phyloP scores from a whole-genome alignment of 495 filamentous ascomycete species.

The Penicillium manginii region DNA sequence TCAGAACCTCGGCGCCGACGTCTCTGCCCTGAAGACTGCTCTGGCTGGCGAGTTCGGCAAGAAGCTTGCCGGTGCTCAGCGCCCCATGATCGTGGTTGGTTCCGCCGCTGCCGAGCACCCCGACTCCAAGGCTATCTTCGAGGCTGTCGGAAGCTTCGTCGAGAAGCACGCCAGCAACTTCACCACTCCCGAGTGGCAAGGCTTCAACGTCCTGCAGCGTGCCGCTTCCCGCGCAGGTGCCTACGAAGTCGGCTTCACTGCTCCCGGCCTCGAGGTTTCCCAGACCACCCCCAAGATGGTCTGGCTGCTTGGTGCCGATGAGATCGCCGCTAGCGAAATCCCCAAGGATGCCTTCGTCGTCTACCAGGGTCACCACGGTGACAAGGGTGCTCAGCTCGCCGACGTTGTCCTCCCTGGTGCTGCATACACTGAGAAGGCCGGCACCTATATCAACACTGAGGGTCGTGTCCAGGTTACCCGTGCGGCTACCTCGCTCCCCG shows the following conservation, averaged over 20 bases:
- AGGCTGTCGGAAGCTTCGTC: slow-evolving; percentile 83
- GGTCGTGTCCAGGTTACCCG: slow-evolving; percentile 92
- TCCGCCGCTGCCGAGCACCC: slow-evolving; percentile 85
- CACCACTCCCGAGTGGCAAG: slow-evolving; percentile 89
- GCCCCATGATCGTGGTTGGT: slow-evolving; percentile 94
- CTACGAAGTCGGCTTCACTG: slow-evolving; percentile 92
- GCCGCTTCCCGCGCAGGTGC: slow-evolving; percentile 89
- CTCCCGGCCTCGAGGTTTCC: slow-evolving; percentile 76
- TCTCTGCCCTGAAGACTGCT: slow-evolving; percentile 76
- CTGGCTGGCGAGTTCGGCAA: slow-evolving; percentile 88
- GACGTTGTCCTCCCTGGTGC: slow-evolving; percentile 93
- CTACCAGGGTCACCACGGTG: slow-evolving; percentile 98
- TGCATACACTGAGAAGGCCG: slow-evolving; percentile 97
- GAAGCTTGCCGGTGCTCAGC: slow-evolving; percentile 84
- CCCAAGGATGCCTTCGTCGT: slow-evolving; percentile 94
- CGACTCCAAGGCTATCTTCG: slow-evolving; percentile 91
- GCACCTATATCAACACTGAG: slow-evolving; percentile 96
- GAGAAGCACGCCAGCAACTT: slow-evolving; percentile 91
- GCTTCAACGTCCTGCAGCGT: slow-evolving; percentile 94
- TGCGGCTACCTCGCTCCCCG: slow-evolving; percentile 80
- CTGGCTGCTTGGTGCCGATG: slow-evolving; percentile 96
- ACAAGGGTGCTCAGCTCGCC: slow-evolving; percentile 87
- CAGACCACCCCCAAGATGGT: slow-evolving; percentile 88
- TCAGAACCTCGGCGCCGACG: slow-evolving; percentile 80
- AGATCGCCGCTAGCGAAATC: slow-evolving; percentile 76